Evolutionary conservation across 805 yeast genomes (phyloP).

Genomic region (Candida takata): DNA sequence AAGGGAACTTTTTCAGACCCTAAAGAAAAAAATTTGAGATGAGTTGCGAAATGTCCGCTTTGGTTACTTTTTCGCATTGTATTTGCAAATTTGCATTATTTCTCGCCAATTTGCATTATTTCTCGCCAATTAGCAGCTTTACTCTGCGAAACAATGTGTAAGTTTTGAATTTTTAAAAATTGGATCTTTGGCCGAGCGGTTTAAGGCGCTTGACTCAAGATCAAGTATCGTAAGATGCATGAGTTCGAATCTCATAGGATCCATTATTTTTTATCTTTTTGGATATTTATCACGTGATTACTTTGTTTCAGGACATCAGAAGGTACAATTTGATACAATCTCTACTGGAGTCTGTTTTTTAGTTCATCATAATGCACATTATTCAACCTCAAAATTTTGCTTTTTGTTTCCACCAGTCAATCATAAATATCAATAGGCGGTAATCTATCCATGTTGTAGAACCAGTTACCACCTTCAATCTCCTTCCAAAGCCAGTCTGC

Average conservation of each 20-base stretch:
- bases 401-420: too few species aligned
- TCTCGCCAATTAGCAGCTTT: not conserved
- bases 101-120: not conserved
- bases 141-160: slow-evolving; percentile 2
- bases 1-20: too few species aligned
- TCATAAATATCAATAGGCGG: slow-evolving; percentile 81
- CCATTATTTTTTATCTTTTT: slow-evolving; percentile 10
- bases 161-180: not conserved
- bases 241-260: slow-evolving; percentile 20
- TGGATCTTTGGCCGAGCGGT: slow-evolving; percentile 22
- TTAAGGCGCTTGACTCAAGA: slow-evolving; percentile 22
- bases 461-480: slow-evolving; percentile 90
- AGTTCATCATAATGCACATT: too few species aligned
- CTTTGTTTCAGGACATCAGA: too few species aligned
- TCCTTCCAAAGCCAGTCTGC: slow-evolving; percentile 85
- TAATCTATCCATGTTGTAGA: slow-evolving; percentile 83
- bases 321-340: too few species aligned
- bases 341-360: too few species aligned
- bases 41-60: slow-evolving; percentile 4
- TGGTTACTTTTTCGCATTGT: not conserved
- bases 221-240: slow-evolving; percentile 21
- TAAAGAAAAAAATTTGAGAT: slow-evolving; percentile 7
- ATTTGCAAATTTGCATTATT: too few species aligned
- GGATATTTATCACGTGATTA: not conserved
- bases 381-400: too few species aligned